Conservation (phyloP, 78 protist genomes). For the Monosiga brevicollis region DNA sequence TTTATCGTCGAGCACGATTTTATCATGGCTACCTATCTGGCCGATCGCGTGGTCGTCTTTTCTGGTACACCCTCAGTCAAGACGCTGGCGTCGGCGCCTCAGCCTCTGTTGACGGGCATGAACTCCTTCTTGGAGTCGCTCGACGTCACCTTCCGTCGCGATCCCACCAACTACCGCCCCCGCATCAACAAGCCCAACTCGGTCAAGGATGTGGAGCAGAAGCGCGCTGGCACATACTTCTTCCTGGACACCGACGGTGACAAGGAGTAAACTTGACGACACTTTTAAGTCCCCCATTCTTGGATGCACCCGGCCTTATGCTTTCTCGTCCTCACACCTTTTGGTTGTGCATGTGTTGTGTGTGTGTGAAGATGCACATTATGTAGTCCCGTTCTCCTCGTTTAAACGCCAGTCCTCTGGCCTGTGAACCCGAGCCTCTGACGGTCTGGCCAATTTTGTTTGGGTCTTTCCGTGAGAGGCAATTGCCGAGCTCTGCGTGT, state of each 20-base stretch:
- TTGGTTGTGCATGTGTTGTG: too few species aligned
- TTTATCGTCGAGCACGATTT: conserved; percentile 99
- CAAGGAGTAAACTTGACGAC: not conserved
- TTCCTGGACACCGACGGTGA: conserved; percentile 67
- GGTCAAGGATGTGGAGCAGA: conserved; percentile 95
- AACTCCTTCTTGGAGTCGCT: conserved; percentile 85
- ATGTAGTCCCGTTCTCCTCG: not conserved
- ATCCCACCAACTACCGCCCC: conserved; percentile 95
- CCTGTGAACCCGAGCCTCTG: not conserved
- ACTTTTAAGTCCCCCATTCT: not conserved
- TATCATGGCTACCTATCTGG: conserved; percentile 99
- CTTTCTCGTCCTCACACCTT: not conserved
- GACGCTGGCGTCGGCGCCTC: not conserved
- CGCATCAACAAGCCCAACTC: conserved; percentile 90
- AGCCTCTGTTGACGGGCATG: conserved; percentile 92
- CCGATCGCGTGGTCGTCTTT: conserved; percentile 95
- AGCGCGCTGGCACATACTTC: conserved; percentile 86
- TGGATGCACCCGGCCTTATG: not conserved
- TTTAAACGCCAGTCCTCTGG: not conserved
- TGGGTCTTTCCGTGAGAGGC: too few species aligned
- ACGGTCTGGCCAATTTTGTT: too few species aligned
- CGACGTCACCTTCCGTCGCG: conserved; percentile 96
- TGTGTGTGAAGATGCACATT: too few species aligned
- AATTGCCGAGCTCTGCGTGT: too few species aligned
- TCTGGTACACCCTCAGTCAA: not conserved